Conservation (phyloP, 1,139 yeast species). For the Suhomyces bribrorum region DNA sequence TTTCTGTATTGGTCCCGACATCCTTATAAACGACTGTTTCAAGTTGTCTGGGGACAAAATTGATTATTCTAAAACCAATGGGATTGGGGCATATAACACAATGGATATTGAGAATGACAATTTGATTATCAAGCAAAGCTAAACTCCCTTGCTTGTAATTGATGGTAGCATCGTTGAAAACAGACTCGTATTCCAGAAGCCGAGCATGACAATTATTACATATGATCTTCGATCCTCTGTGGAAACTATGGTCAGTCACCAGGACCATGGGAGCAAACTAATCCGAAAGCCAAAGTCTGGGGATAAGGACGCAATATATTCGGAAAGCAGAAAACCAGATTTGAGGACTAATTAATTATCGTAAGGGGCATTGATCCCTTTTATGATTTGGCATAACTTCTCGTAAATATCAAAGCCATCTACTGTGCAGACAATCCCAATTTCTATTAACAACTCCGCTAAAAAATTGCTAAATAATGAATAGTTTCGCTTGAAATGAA, state of each 20-base stretch:
- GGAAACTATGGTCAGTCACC: background rate
- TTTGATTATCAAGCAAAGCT: slow-evolving; percentile 9
- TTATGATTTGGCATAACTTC: background rate
- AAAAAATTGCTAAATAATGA: background rate
- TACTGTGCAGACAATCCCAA: background rate
- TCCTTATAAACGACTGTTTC: slow-evolving; percentile 4
- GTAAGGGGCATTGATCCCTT: background rate
- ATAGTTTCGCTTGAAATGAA: background rate
- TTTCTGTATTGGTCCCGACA: slow-evolving; percentile 3
- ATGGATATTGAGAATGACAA: slow-evolving; percentile 10
- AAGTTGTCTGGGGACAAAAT: slow-evolving; percentile 9
- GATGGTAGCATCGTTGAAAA: background rate
- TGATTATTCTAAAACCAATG: slow-evolving; percentile 19
- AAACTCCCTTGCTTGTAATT: slow-evolving; percentile 3
- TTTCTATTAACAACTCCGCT: background rate
- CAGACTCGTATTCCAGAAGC: slow-evolving; percentile 8
- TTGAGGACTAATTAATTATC: background rate
- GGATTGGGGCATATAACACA: slow-evolving; percentile 19
- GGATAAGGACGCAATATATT: background rate
- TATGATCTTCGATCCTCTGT: slow-evolving; percentile 3
- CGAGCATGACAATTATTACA: slow-evolving; percentile 18
- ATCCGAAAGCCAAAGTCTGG: background rate
- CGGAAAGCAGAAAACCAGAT: background rate
- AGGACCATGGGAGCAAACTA: background rate
- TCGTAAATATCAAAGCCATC: background rate